phyloP scores from a whole-genome alignment of 73 alveolate species.

The Paramecium sexaurelia region DNA sequence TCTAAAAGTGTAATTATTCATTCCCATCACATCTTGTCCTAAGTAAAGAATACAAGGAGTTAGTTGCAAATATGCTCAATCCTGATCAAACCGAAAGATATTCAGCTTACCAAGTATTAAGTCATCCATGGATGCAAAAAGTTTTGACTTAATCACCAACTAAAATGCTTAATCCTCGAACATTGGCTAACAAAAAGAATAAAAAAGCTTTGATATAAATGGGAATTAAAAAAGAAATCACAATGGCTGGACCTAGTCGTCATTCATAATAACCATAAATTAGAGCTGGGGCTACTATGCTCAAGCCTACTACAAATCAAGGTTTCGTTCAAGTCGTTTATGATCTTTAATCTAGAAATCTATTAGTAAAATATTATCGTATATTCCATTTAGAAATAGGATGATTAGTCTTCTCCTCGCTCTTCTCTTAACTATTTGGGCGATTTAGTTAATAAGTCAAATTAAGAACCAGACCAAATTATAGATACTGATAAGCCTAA shows the following conservation, averaged over 20 bases:
- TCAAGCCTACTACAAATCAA: not conserved
- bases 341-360: not conserved
- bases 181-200: not conserved
- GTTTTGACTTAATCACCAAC: not conserved
- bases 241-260: not conserved
- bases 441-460: not conserved
- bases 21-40: constrained; percentile 37
- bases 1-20: not conserved
- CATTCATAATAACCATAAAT: not conserved
- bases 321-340: not conserved
- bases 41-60: constrained; percentile 53
- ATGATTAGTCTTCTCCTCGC: constrained; percentile 25
- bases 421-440: not conserved
- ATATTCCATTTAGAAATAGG: not conserved
- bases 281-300: constrained; percentile 13
- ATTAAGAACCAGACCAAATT: not conserved
- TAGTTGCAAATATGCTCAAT: not conserved
- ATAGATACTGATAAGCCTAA: not conserved
- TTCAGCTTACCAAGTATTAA: constrained; percentile 11
- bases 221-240: not conserved
- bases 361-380: not conserved
- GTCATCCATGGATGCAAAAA: constrained; percentile 63
- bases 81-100: constrained; percentile 6
- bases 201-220: not conserved
- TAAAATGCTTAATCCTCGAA: not conserved